Conservation (phyloP, 2,329 filamentous ascomycete species). For the Talaromyces piceae region DNA sequence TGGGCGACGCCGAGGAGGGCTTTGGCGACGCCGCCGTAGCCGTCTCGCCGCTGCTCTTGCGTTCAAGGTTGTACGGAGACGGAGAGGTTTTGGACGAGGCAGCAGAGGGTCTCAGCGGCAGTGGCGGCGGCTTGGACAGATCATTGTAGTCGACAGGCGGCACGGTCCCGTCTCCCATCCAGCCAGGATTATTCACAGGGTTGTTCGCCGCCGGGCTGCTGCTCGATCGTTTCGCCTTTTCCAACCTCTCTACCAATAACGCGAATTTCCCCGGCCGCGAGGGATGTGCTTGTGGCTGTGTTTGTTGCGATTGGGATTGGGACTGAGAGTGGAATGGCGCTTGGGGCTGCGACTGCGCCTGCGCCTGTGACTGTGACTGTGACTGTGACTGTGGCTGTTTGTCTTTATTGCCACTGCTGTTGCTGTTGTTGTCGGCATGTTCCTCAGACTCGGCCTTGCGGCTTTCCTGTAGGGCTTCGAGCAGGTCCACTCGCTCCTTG, state of each 20-base stretch:
- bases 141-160: conserved; percentile 73
- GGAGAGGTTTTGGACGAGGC: background rate
- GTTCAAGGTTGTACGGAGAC: conserved; percentile 1
- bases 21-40: conserved; percentile 24
- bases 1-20: conserved; percentile 21
- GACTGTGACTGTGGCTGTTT: conserved; percentile 12
- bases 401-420: conserved; percentile 14
- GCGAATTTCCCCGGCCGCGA: conserved; percentile 16
- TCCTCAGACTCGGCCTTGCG: conserved; percentile 44
- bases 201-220: conserved; percentile 13
- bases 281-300: background rate
- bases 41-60: conserved; percentile 9
- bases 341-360: too few relatives aligned
- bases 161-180: conserved; percentile 74
- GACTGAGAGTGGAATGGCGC: too few relatives aligned
- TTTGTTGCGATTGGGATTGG: background rate
- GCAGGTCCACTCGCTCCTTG: conserved; percentile 82
- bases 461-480: conserved; percentile 69
- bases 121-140: conserved; percentile 62
- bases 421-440: background rate
- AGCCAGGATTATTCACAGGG: conserved; percentile 39
- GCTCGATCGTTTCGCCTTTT: conserved; percentile 26
- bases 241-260: conserved; percentile 6
- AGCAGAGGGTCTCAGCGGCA: conserved; percentile 41
- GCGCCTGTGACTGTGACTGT: too few relatives aligned